These are phyloP conservation scores for Fusarium zealandicum DNA, from an alignment of 2,329 filamentous ascomycete species.

Conservation along the genomic window DNA sequence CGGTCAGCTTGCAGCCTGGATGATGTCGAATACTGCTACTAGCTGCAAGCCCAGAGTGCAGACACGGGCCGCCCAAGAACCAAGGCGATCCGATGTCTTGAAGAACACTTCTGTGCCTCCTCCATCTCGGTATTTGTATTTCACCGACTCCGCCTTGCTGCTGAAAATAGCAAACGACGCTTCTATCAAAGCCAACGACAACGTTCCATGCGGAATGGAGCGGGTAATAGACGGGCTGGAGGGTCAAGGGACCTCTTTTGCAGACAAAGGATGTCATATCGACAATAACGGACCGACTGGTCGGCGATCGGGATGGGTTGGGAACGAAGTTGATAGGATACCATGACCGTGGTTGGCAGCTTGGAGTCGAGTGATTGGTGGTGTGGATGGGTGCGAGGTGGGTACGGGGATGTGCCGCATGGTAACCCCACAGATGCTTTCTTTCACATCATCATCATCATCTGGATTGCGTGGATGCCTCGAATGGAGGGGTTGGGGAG, in stretches of 20 bases:
- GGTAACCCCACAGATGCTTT: slow-evolving; percentile 39
- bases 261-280: slow-evolving; percentile 1
- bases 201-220: background rate
- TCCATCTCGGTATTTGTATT: too few species aligned
- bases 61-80: slow-evolving; percentile 1
- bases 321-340: slow-evolving; percentile 42
- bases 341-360: slow-evolving; percentile 38
- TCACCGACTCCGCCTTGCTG: too few species aligned
- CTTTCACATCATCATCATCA: slow-evolving; percentile 15
- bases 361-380: slow-evolving; percentile 36
- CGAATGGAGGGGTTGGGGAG: slow-evolving; percentile 26
- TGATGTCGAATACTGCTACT: too few species aligned
- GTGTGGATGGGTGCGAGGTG: slow-evolving; percentile 23
- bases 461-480: slow-evolving; percentile 18
- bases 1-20: too few species aligned
- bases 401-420: slow-evolving; percentile 37
- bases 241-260: slow-evolving; percentile 1
- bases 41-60: background rate
- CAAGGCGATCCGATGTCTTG: slow-evolving; percentile 3
- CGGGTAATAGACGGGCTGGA: slow-evolving; percentile 7
- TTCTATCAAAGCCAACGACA: too few species aligned
- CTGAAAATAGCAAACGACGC: too few species aligned
- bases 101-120: background rate
- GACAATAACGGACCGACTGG: slow-evolving; percentile 43
- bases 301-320: slow-evolving; percentile 25